Conservation (phyloP, 2,329 filamentous ascomycete genomes). For the Cercospora zeae-maydis region DNA sequence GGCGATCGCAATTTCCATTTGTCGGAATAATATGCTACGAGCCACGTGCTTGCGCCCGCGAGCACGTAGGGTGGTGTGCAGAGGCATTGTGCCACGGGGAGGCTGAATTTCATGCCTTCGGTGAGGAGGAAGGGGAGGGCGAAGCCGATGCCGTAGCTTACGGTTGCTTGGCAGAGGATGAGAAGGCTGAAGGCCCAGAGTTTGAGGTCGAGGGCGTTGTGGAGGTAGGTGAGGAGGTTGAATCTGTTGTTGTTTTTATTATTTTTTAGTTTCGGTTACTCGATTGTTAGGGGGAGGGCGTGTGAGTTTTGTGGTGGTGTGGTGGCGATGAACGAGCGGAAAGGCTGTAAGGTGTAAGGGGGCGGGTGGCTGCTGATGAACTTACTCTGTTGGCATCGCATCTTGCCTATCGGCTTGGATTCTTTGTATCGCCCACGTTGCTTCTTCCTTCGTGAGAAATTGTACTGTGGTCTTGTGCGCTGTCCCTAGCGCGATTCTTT, state of each 20-base stretch:
- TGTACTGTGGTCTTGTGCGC: neutral
- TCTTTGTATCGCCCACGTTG: slow-evolving; percentile 12
- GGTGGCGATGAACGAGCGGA: neutral
- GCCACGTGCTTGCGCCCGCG: slow-evolving; percentile 24
- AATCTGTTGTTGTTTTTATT: no score
- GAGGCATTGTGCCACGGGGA: slow-evolving; percentile 43
- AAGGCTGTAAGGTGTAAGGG: neutral
- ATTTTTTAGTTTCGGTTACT: no score
- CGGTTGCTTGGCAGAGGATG: neutral
- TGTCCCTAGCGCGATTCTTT: slow-evolving; percentile 9
- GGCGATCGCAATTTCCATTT: slow-evolving; percentile 27
- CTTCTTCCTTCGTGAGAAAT: slow-evolving; percentile 12
- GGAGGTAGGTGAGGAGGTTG: slow-evolving; percentile 2
- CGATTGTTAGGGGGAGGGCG: no score
- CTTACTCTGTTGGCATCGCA: slow-evolving; percentile 9
- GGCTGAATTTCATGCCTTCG: slow-evolving; percentile 40
- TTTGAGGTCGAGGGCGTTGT: slow-evolving; percentile 7
- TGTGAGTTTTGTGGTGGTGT: no score
- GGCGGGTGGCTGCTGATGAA: neutral
- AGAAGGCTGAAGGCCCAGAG: slow-evolving; percentile 12
- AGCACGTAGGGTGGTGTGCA: slow-evolving; percentile 46
- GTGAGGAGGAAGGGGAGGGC: slow-evolving; percentile 15
- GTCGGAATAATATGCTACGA: slow-evolving; percentile 28
- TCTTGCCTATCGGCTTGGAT: slow-evolving; percentile 15
- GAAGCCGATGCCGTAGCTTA: slow-evolving; percentile 13